Evolutionary conservation across 1,284 basidiomycete species (phyloP).

Genomic region (Marasmius fiardii): DNA sequence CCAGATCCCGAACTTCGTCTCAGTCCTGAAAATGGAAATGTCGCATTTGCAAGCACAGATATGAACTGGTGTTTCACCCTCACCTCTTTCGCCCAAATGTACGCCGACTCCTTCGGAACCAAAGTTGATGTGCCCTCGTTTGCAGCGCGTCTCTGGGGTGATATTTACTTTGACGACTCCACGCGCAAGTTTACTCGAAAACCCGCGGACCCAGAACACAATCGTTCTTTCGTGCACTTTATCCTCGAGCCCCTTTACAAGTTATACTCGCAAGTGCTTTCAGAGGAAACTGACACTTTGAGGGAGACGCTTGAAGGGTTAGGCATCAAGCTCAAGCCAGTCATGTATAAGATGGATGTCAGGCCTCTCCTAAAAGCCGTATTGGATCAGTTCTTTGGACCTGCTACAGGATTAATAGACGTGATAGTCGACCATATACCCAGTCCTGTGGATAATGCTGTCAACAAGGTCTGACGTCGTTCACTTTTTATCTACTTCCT

Average conservation of each 20-base stretch:
- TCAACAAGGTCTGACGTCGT: slow-evolving; percentile 57
- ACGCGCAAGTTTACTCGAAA: slow-evolving; percentile 89
- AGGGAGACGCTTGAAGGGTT: slow-evolving; percentile 79
- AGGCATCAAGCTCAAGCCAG: slow-evolving; percentile 86
- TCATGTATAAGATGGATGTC: slow-evolving; percentile 98
- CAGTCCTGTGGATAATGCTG: slow-evolving; percentile 71
- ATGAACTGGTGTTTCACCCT: slow-evolving; percentile 99
- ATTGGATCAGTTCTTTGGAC: slow-evolving; percentile 94
- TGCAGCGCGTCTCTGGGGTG: slow-evolving; percentile 94
- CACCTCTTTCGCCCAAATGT: slow-evolving; percentile 93
- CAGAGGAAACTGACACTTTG: slow-evolving; percentile 84
- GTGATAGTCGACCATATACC: slow-evolving; percentile 91
- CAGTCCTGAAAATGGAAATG: slow-evolving; percentile 94
- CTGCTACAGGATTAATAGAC: slow-evolving; percentile 85
- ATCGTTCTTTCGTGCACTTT: slow-evolving; percentile 93
- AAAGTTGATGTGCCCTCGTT: slow-evolving; percentile 65
- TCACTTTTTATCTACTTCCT: background rate
- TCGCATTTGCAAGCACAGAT: slow-evolving; percentile 95
- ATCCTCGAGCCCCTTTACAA: slow-evolving; percentile 97
- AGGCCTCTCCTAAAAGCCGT: slow-evolving; percentile 92
- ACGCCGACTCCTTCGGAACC: slow-evolving; percentile 85
- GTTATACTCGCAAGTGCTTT: slow-evolving; percentile 92
- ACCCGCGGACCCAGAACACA: slow-evolving; percentile 76
- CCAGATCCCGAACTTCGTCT: slow-evolving; percentile 84
- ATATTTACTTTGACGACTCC: slow-evolving; percentile 90